A percentile compares a stretch with the other conserved stretches of the same genome.
These are phyloP conservation scores for Delonix regia DNA, from an alignment of 306 rosid genomes.

Conservation along the genomic window DNA sequence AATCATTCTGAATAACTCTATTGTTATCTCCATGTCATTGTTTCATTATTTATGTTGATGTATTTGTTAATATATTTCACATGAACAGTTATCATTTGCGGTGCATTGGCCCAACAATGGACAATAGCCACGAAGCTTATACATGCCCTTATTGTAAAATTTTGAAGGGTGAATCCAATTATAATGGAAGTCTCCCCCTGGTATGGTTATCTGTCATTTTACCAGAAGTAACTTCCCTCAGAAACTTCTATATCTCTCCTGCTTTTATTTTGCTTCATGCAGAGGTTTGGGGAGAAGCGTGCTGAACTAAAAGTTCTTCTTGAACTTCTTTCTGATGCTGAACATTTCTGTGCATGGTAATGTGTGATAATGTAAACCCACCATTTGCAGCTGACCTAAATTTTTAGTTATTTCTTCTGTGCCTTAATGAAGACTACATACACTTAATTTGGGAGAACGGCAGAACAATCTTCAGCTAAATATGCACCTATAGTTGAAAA, in stretches of 20 bases:
- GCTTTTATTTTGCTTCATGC: constrained; percentile 43
- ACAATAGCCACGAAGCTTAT: constrained; percentile 40
- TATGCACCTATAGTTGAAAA: background rate
- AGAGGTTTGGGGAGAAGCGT: constrained; percentile 59
- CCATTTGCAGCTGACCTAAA: background rate
- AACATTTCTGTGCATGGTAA: constrained; percentile 70
- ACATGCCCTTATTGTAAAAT: constrained; percentile 64
- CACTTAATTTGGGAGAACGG: background rate
- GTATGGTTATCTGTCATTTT: constrained; percentile 49
- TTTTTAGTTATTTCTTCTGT: constrained; percentile 27
- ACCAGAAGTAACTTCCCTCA: background rate
- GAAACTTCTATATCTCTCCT: constrained; percentile 29
- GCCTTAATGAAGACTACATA: background rate
- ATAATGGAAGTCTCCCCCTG: constrained; percentile 53
- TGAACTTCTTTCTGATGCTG: constrained; percentile 57
- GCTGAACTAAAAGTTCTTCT: constrained; percentile 59
- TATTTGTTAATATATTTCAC: constrained; percentile 41
- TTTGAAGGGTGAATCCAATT: constrained; percentile 48
- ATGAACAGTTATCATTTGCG: constrained; percentile 78
- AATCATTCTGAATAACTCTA: background rate
- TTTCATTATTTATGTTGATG: constrained; percentile 10
- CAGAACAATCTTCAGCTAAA: background rate
- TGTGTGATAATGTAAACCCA: constrained; percentile 22
- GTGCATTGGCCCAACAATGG: constrained; percentile 58
- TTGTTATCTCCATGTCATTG: constrained; percentile 23